Percentiles rank a stretch among this genome's conserved stretches.
Evolutionary conservation across 1,284 basidiomycete genomes (phyloP).

Genomic region (Thelephora terrestris): DNA sequence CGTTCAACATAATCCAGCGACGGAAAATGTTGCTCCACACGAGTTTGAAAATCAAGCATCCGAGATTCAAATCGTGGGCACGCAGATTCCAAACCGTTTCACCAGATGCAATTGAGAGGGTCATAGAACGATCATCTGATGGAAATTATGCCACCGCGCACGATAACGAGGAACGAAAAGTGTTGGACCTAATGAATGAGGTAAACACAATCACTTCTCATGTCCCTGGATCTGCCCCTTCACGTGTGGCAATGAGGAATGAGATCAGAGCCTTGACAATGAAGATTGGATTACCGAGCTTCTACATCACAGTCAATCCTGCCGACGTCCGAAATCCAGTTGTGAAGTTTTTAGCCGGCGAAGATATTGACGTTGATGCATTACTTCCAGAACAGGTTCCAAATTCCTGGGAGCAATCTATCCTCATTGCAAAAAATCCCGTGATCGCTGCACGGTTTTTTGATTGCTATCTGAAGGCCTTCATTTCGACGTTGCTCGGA

Average conservation of each 20-base stretch:
- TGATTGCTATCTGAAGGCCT: conserved; percentile 27
- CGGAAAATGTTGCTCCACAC: conserved; percentile 18
- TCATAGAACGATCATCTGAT: too few relatives aligned
- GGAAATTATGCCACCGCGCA: conserved; percentile 10
- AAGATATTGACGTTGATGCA: conserved; percentile 8
- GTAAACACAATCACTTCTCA: too few relatives aligned
- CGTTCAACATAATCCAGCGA: conserved; percentile 28
- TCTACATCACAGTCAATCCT: conserved; percentile 32
- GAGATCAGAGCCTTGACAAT: conserved; percentile 27
- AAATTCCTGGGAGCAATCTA: conserved; percentile 12
- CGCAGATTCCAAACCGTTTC: neutral
- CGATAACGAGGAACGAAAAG: conserved; percentile 18
- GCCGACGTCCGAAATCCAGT: conserved; percentile 29
- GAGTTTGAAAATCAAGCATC: conserved; percentile 17
- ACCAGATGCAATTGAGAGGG: too few relatives aligned
- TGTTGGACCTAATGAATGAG: conserved; percentile 23
- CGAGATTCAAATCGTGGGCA: conserved; percentile 10
- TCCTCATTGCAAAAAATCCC: neutral
- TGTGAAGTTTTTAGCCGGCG: conserved; percentile 24
- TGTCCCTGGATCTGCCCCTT: too few relatives aligned
- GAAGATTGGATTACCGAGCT: conserved; percentile 20
- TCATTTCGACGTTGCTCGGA: conserved; percentile 20
- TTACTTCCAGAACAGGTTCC: conserved; percentile 17
- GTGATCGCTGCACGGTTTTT: conserved; percentile 20
- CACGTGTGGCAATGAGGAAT: too few relatives aligned